These are phyloP conservation scores for Starmerella stigmatis DNA, from an alignment of 805 yeast genomes.

Conservation along the genomic window DNA sequence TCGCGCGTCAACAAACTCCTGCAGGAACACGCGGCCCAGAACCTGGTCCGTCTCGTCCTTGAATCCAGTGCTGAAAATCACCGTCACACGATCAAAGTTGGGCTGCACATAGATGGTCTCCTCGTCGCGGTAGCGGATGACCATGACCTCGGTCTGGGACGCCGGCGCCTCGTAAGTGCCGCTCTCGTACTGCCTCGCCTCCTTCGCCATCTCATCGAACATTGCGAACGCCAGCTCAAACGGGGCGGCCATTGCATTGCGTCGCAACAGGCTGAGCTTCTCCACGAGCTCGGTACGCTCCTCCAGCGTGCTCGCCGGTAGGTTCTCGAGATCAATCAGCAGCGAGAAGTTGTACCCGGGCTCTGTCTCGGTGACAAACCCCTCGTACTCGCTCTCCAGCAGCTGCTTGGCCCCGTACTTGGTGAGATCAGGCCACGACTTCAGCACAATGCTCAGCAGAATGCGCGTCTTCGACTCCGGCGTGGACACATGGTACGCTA, in stretches of 20 bases:
- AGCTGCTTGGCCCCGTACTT: constrained; percentile 45
- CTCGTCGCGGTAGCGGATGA: constrained; percentile 79
- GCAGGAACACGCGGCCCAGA: constrained; percentile 32
- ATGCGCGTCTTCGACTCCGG: constrained; percentile 59
- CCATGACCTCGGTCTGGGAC: constrained; percentile 47
- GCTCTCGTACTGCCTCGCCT: constrained; percentile 29
- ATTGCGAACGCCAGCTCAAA: constrained; percentile 75
- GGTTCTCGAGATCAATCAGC: constrained; percentile 46
- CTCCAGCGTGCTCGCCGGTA: constrained; percentile 33
- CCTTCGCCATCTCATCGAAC: constrained; percentile 51
- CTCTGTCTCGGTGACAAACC: constrained; percentile 50
- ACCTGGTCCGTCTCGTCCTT: constrained; percentile 90
- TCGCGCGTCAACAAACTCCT: constrained; percentile 90
- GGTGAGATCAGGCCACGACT: constrained; percentile 63
- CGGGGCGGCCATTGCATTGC: constrained; percentile 86
- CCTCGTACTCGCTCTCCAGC: constrained; percentile 40
- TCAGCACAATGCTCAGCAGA: constrained; percentile 58
- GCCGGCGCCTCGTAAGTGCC: constrained; percentile 34
- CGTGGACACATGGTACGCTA: constrained; percentile 87
- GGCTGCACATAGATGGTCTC: constrained; percentile 88
- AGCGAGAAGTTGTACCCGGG: constrained; percentile 74
- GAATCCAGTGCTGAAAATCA: constrained; percentile 85
- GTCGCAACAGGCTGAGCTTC: constrained; percentile 64
- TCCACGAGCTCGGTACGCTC: constrained; percentile 47
- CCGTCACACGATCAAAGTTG: constrained; percentile 91